phyloP scores from a whole-genome alignment of 2,329 filamentous ascomycete species.

The Botrytis medusae region DNA sequence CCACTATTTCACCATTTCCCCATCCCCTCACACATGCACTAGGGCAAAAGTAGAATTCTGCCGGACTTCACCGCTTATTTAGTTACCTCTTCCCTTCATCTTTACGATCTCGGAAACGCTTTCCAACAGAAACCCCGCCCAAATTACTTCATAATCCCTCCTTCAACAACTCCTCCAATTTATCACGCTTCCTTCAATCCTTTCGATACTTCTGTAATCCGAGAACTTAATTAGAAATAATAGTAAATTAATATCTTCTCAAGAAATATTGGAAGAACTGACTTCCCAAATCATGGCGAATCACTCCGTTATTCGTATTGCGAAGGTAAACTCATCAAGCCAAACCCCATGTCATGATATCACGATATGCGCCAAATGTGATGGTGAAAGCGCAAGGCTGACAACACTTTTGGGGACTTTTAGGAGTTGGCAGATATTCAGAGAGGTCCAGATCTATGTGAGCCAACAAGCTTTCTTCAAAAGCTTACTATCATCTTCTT shows the following conservation, averaged over 20 bases:
- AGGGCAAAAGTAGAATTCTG: conserved; percentile 2
- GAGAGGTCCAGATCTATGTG: conserved; percentile 80
- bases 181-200: neutral
- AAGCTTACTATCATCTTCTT: neutral
- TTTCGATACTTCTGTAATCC: neutral
- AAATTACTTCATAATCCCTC: neutral
- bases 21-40: neutral
- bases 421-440: conserved; percentile 87
- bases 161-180: neutral
- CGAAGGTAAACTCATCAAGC: conserved; percentile 57
- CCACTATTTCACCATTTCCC: neutral
- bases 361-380: neutral
- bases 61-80: neutral
- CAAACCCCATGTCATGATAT: conserved; percentile 28
- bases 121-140: neutral
- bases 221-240: neutral
- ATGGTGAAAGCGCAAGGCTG: conserved; percentile 41
- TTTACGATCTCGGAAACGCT: neutral
- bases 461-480: conserved; percentile 38
- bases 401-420: conserved; percentile 35
- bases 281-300: conserved; percentile 60
- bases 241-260: neutral
- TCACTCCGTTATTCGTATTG: conserved; percentile 85
- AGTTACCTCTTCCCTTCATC: neutral
- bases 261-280: neutral